Evolutionary conservation across 352 stramenopile species (phyloP), one percentile per base, ranked within the genome.

Genomic region (Pythium periplocum): DNA sequence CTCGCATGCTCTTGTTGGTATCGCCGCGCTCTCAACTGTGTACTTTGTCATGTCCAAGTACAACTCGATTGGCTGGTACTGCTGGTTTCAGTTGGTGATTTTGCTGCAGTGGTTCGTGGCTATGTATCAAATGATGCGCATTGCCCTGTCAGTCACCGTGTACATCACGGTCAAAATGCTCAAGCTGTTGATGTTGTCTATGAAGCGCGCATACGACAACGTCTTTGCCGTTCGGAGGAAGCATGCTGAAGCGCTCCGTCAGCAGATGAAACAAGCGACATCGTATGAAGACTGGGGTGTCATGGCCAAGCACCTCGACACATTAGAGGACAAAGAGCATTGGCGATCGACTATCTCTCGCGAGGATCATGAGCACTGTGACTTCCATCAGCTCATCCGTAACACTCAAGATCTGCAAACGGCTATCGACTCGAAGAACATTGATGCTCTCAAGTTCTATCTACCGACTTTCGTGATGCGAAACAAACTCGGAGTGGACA

Each of bases 51-150:
- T 79, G 34, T 59, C 53, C 69, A 83, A 82, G 50, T 85, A 82
- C 65, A 80, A 85, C 48, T 79, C 58, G 59, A 68, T 85, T 35
- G 75, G 77, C 41, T 87, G 76, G 72, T 83, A 78, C 48, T 68
- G 62, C 39, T 73, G 71, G 12, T 55, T 85, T 37, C 78, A 87
- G 48, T 4, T 81, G 8, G 69, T 82, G 33, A 64, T 85, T n/a
- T 65, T 85, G 35, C 48, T 85, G 47, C 75, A 87, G 56, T 86
- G 73, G 75, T 60, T 79, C 50, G 57, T 86, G 10, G 78, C 78
- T 17, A 58, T 89, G 35, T 89, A 89, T 51, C 75, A 87, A 48
- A 69, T 86, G 56, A 50, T 63, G 17, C 75, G 78, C 42, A 87
- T 89, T 34, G 55, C 66, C n/a, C 34, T 87, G 6, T 87, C 78